Evolutionary conservation across 306 rosid species (phyloP).

Genomic region (Malus fusca): DNA sequence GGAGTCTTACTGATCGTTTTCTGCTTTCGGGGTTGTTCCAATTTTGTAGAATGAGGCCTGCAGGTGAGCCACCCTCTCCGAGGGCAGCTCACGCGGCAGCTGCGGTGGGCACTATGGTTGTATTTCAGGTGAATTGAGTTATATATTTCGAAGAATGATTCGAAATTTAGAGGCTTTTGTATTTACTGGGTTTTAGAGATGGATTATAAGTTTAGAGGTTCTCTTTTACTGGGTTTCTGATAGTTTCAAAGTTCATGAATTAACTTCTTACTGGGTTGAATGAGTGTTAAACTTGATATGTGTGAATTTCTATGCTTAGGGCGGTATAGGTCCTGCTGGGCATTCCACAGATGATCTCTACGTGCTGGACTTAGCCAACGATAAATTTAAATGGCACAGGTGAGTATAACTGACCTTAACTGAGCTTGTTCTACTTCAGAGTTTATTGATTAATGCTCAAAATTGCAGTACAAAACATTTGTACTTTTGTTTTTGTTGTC

Average conservation of each 20-base stretch:
- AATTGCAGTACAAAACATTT: neutral
- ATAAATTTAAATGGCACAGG: conserved; percentile 98
- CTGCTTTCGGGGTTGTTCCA: conserved; percentile 16
- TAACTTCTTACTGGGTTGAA: neutral
- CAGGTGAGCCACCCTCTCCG: conserved; percentile 98
- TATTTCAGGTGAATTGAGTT: conserved; percentile 70
- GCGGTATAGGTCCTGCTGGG: conserved; percentile 99
- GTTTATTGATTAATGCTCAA: conserved; percentile 15
- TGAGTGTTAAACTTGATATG: conserved; percentile 9
- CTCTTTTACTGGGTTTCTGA: neutral
- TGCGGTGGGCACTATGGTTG: conserved; percentile 97
- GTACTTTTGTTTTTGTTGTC: conserved; percentile 5
- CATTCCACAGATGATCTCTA: conserved; percentile 91
- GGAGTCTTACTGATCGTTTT: conserved; percentile 22
- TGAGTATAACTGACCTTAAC: conserved; percentile 25
- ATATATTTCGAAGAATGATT: neutral
- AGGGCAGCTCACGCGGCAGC: conserved; percentile 98
- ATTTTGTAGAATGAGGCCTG: conserved; percentile 65
- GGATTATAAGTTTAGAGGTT: conserved; percentile 1
- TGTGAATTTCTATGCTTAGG: conserved; percentile 51
- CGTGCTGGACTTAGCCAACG: conserved; percentile 87
- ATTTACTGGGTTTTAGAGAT: neutral
- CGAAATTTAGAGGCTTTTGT: neutral
- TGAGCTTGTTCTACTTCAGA: conserved; percentile 1
- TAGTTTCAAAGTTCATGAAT: neutral